Conservation (phyloP, 192 early-diverging fungal genomes). For the Entomortierella chlamydospora region DNA sequence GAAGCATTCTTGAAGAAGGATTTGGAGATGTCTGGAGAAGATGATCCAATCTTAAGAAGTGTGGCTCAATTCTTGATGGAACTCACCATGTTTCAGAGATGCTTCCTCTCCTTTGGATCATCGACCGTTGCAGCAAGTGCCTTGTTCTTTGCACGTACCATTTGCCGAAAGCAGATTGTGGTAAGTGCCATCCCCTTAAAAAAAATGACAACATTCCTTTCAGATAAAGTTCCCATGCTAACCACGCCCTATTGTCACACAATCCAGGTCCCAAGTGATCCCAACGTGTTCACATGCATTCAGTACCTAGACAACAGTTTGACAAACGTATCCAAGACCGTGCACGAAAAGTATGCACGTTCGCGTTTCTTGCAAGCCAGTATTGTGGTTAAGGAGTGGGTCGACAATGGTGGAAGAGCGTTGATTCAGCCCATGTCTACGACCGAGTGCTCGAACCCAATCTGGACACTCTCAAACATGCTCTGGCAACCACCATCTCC, state of each 20-base stretch:
- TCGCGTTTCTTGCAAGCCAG: conserved; percentile 51
- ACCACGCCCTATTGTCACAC: neutral
- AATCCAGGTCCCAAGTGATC: conserved; percentile 37
- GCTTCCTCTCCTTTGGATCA: conserved; percentile 54
- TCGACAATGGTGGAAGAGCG: conserved; percentile 46
- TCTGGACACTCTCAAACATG: conserved; percentile 50
- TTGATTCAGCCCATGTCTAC: conserved; percentile 45
- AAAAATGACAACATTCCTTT: too few relatives aligned
- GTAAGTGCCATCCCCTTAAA: conserved; percentile 6
- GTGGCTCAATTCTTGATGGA: conserved; percentile 57
- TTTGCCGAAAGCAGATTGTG: conserved; percentile 36
- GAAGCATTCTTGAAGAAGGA: conserved; percentile 56
- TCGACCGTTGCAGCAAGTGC: conserved; percentile 54
- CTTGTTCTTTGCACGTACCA: conserved; percentile 50
- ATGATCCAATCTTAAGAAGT: conserved; percentile 22
- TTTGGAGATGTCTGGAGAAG: conserved; percentile 33
- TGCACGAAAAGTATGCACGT: conserved; percentile 54
- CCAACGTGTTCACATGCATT: conserved; percentile 41
- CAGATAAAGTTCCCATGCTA: neutral
- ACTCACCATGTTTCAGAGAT: conserved; percentile 51
- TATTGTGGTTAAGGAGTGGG: conserved; percentile 57
- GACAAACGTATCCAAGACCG: conserved; percentile 51
- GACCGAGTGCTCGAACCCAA: conserved; percentile 21
- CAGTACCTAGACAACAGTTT: conserved; percentile 47
- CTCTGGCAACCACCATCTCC: conserved; percentile 52